Conservation (phyloP, 2,329 filamentous ascomycete genomes). For the Talaromyces rugulosus region DNA sequence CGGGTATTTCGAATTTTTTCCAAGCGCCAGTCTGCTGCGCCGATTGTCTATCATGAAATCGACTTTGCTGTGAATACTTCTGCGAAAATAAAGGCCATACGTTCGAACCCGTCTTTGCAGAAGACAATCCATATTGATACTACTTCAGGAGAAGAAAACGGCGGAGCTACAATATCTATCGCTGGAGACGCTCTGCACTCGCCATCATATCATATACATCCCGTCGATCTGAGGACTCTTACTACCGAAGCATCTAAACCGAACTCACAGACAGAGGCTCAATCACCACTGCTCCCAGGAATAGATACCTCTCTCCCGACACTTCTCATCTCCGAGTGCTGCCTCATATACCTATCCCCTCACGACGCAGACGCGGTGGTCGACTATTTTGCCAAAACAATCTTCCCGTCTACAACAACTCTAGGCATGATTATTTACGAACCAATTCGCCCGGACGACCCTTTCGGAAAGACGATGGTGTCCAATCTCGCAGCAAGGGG, state of each 20-base stretch:
- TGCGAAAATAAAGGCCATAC: slow-evolving; percentile 55
- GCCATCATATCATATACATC: slow-evolving; percentile 52
- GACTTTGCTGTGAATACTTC: slow-evolving; percentile 76
- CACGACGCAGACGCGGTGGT: slow-evolving; percentile 62
- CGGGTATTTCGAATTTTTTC: slow-evolving; percentile 72
- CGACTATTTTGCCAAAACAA: slow-evolving; percentile 57
- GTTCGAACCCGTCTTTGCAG: slow-evolving; percentile 27
- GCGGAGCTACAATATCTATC: slow-evolving; percentile 32
- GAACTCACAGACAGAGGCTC: slow-evolving; percentile 2
- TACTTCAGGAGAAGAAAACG: slow-evolving; percentile 15
- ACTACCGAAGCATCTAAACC: slow-evolving; percentile 4
- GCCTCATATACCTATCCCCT: slow-evolving; percentile 78
- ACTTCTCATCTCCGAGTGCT: slow-evolving; percentile 88
- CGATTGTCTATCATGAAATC: slow-evolving; percentile 79
- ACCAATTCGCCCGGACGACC: slow-evolving; percentile 74
- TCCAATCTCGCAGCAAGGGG: slow-evolving; percentile 77
- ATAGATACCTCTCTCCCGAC: slow-evolving; percentile 64
- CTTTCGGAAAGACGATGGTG: slow-evolving; percentile 90
- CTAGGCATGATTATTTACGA: slow-evolving; percentile 77
- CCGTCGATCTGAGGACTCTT: slow-evolving; percentile 66
- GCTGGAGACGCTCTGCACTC: slow-evolving; percentile 44
- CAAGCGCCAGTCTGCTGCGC: slow-evolving; percentile 31
- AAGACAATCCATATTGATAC: slow-evolving; percentile 24
- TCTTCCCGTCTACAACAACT: slow-evolving; percentile 42
- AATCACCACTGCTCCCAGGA: slow-evolving; percentile 34